Percentiles rank a stretch among this genome's conserved stretches.
Evolutionary conservation across 1,139 yeast species (phyloP).

Genomic region (Candida sp.): DNA sequence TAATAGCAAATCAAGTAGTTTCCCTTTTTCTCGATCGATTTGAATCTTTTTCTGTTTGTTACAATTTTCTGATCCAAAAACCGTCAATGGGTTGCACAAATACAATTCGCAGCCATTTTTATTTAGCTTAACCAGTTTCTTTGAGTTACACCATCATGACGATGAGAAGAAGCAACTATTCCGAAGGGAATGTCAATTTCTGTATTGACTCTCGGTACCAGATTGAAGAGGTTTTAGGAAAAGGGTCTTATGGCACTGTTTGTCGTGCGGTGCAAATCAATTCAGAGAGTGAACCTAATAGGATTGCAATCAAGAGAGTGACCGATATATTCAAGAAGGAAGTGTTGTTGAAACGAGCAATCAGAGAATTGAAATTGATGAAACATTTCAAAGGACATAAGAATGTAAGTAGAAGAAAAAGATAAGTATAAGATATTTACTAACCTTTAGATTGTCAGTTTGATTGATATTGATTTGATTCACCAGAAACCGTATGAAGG

Average conservation of each 20-base stretch:
- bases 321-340: slow-evolving; percentile 63
- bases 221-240: slow-evolving; percentile 65
- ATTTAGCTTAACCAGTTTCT: not conserved
- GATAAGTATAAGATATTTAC: not conserved
- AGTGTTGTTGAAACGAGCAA: slow-evolving; percentile 67
- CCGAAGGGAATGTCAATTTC: slow-evolving; percentile 41
- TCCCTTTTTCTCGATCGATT: too few species aligned
- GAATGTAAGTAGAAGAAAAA: slow-evolving; percentile 37
- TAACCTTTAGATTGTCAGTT: slow-evolving; percentile 50
- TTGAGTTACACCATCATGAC: not conserved
- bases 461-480: slow-evolving; percentile 73
- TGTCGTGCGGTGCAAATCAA: slow-evolving; percentile 71
- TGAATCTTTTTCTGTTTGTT: too few species aligned
- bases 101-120: slow-evolving; percentile 1
- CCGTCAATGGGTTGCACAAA: slow-evolving; percentile 2
- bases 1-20: too few species aligned
- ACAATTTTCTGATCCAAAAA: not conserved
- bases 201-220: slow-evolving; percentile 64
- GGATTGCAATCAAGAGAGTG: slow-evolving; percentile 76
- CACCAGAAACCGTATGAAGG: slow-evolving; percentile 72
- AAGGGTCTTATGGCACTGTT: slow-evolving; percentile 90
- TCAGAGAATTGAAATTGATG: slow-evolving; percentile 77
- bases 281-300: slow-evolving; percentile 9
- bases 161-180: slow-evolving; percentile 2
- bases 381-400: slow-evolving; percentile 78